Evolutionary conservation across 768 basidiomycete genomes (phyloP).

Genomic region (Galerina marginata): DNA sequence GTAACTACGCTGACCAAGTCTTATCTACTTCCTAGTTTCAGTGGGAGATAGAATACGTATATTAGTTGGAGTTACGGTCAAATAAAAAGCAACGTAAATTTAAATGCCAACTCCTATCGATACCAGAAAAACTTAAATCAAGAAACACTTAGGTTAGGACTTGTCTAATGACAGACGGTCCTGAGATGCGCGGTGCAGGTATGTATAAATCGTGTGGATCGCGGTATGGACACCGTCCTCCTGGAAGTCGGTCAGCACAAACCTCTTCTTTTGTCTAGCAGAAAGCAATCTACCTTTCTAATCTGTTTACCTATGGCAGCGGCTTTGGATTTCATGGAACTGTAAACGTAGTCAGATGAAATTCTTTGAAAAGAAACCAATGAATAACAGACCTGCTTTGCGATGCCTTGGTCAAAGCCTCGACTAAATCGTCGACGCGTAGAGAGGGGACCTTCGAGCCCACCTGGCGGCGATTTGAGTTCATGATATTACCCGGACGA

Average conservation of each 20-base stretch:
- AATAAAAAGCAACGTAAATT: no score
- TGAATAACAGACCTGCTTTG: conserved; percentile 46
- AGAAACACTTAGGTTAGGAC: no score
- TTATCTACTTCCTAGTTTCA: no score
- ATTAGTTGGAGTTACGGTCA: no score
- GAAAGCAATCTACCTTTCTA: conserved; percentile 26
- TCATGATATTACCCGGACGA: conserved; percentile 2
- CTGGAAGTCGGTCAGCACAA: conserved; percentile 28
- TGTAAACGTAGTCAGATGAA: conserved; percentile 22
- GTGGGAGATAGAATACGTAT: no score
- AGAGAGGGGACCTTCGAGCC: conserved; percentile 57
- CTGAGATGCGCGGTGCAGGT: conserved; percentile 42
- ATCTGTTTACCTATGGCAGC: conserved; percentile 44
- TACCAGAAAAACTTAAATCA: no score
- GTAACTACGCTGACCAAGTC: no score
- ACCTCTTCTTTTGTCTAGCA: no score
- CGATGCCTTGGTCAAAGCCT: conserved; percentile 62
- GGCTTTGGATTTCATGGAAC: conserved; percentile 67
- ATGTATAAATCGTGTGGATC: conserved; percentile 59
- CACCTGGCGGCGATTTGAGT: conserved; percentile 34
- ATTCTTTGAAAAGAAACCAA: not conserved
- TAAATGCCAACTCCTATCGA: no score
- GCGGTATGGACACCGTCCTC: conserved; percentile 67
- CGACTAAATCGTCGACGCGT: conserved; percentile 50
- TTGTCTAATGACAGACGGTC: conserved; percentile 5